Evolutionary conservation across 768 basidiomycete species (phyloP).

Genomic region (Naganishia randhawae): DNA sequence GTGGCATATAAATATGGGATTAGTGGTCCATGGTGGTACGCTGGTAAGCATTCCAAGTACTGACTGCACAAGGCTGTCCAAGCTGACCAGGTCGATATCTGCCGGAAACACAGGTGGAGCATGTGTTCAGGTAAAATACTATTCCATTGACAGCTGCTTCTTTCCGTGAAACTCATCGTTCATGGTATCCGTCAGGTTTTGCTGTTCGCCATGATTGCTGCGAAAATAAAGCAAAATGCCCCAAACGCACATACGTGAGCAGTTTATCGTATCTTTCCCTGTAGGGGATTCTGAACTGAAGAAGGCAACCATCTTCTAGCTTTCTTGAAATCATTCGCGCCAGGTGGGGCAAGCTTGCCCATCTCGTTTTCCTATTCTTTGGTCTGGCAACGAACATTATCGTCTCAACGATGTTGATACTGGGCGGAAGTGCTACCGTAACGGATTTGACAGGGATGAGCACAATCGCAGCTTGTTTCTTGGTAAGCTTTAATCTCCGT

Average conservation of each 20-base stretch:
- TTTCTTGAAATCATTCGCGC: slow-evolving; percentile 79
- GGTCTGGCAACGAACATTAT: slow-evolving; percentile 85
- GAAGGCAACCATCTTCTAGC: slow-evolving; percentile 61
- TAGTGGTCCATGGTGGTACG: slow-evolving; percentile 75
- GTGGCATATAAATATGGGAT: slow-evolving; percentile 83
- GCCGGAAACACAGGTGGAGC: slow-evolving; percentile 1
- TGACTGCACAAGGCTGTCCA: background rate
- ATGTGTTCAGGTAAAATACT: slow-evolving; percentile 1
- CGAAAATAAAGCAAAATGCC: slow-evolving; percentile 86
- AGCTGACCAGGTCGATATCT: slow-evolving; percentile 1
- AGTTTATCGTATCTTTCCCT: background rate
- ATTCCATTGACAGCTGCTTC: background rate
- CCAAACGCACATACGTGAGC: slow-evolving; percentile 54
- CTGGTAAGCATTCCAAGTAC: slow-evolving; percentile 40
- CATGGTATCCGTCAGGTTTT: slow-evolving; percentile 55
- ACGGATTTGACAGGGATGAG: slow-evolving; percentile 82
- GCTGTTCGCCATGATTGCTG: slow-evolving; percentile 85
- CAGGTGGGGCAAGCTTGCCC: slow-evolving; percentile 72
- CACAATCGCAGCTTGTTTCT: slow-evolving; percentile 84
- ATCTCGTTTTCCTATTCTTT: slow-evolving; percentile 83
- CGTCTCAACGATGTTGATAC: slow-evolving; percentile 75
- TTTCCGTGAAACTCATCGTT: slow-evolving; percentile 13
- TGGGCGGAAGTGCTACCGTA: slow-evolving; percentile 73
- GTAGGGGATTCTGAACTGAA: slow-evolving; percentile 44
- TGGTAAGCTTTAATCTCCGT: slow-evolving; percentile 54